Evolutionary conservation across 192 early-diverging fungal species (phyloP).

Genomic region (Haplosporangium gracile): DNA sequence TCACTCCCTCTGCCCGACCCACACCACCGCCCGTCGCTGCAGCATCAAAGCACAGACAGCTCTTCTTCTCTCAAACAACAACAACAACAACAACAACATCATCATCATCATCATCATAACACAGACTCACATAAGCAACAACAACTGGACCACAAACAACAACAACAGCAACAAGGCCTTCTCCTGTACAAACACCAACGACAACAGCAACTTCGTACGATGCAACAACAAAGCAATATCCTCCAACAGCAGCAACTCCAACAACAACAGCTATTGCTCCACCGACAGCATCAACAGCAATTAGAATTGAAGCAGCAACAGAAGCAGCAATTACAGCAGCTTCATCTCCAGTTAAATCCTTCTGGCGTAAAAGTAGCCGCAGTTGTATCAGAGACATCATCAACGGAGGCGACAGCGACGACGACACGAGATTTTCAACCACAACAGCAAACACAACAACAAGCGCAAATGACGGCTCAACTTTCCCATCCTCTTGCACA

Average conservation of each 20-base stretch:
- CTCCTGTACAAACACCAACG: not conserved
- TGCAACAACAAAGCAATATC: slow-evolving; percentile 1
- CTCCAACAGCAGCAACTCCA: slow-evolving; percentile 21
- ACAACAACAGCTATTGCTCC: slow-evolving; percentile 18
- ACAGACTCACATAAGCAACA: slow-evolving; percentile 12
- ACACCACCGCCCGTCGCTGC: not conserved
- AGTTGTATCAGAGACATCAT: not conserved
- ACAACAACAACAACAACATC: not conserved
- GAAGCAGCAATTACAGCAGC: slow-evolving; percentile 3
- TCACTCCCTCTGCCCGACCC: not conserved
- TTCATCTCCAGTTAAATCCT: not conserved
- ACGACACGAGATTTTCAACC: not conserved
- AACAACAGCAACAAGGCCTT: not conserved
- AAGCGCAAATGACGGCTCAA: not conserved
- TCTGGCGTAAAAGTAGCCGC: not conserved
- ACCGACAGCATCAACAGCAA: slow-evolving; percentile 23
- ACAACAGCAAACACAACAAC: not conserved
- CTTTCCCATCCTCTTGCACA: not conserved
- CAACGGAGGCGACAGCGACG: not conserved
- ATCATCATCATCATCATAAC: slow-evolving; percentile 1
- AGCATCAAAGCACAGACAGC: too few species aligned
- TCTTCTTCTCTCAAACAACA: too few species aligned
- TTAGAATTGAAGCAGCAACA: slow-evolving; percentile 26
- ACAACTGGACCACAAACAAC: not conserved
- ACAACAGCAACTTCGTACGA: not conserved